These are phyloP conservation scores for Teratosphaeria zuluensis DNA, from an alignment of 2,329 filamentous ascomycete genomes.

Conservation along the genomic window DNA sequence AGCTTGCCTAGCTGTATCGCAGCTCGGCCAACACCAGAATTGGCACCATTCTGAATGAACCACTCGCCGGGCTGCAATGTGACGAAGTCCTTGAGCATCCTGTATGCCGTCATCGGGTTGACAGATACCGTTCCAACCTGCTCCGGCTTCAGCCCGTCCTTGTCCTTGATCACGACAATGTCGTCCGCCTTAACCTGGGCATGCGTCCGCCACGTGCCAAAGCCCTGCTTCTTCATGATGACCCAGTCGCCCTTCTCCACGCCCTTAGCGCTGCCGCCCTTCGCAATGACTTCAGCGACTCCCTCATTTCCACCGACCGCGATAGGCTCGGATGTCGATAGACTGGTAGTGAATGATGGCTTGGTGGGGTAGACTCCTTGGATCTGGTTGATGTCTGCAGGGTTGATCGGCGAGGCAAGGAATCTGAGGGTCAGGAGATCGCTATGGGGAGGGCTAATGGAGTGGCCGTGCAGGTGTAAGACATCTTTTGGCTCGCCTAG, in stretches of 20 bases:
- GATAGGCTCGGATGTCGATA: constrained; percentile 67
- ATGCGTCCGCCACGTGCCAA: constrained; percentile 94
- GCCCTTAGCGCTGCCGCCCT: constrained; percentile 52
- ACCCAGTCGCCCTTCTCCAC: constrained; percentile 83
- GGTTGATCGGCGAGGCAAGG: constrained; percentile 88
- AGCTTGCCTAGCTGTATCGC: constrained; percentile 78
- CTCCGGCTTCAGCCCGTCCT: constrained; percentile 57
- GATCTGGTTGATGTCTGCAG: constrained; percentile 94
- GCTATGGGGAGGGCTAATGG: constrained; percentile 65
- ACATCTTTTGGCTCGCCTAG: constrained; percentile 68
- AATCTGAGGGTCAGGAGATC: constrained; percentile 68
- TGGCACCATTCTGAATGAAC: constrained; percentile 96
- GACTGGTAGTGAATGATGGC: constrained; percentile 62
- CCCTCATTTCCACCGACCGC: constrained; percentile 85
- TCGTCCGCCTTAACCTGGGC: constrained; percentile 53
- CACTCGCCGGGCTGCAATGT: constrained; percentile 64
- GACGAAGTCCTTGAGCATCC: constrained; percentile 78
- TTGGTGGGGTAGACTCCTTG: constrained; percentile 91
- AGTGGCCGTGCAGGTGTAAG: constrained; percentile 60
- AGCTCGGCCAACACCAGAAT: constrained; percentile 81
- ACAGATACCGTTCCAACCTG: constrained; percentile 84
- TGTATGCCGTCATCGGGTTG: constrained; percentile 89
- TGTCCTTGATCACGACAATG: constrained; percentile 61
- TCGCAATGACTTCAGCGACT: constrained; percentile 75
- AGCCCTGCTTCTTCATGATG: constrained; percentile 70